A percentile compares a stretch with the other conserved stretches of the same genome.
Evolutionary conservation across 108 stramenopile genomes (phyloP).

Genomic region (Fistulifera pelliculosa): DNA sequence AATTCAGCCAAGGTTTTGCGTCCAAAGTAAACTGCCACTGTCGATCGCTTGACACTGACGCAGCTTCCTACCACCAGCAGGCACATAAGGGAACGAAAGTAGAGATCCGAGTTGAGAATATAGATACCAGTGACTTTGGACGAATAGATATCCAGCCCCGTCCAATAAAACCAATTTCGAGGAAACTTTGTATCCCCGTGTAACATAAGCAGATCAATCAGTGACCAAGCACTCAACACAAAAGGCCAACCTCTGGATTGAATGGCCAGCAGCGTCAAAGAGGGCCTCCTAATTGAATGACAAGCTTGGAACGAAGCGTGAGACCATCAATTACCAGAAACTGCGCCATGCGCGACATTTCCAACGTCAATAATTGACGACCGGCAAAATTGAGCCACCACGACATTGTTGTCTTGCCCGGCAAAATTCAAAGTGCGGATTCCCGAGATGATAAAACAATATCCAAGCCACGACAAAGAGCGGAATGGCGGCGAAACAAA

Average conservation of each 20-base stretch:
- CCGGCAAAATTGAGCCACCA: conserved; percentile 67
- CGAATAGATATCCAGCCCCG: conserved; percentile 40
- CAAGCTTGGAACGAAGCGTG: background rate
- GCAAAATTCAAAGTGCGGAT: conserved; percentile 58
- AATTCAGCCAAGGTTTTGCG: conserved; percentile 33
- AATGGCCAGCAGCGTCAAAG: conserved; percentile 55
- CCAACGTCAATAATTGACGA: conserved; percentile 46
- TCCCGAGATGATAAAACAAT: conserved; percentile 41
- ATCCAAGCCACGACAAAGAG: conserved; percentile 20
- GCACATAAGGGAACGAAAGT: conserved; percentile 43
- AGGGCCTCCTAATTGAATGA: conserved; percentile 26
- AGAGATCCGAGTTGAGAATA: conserved; percentile 41
- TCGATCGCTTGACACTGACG: conserved; percentile 50
- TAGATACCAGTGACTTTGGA: conserved; percentile 23
- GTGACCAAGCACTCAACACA: conserved; percentile 40
- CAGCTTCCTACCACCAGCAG: conserved; percentile 55
- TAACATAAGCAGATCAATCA: conserved; percentile 46
- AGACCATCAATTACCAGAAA: conserved; percentile 43
- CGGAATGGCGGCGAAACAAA: conserved; percentile 14
- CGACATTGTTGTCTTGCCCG: conserved; percentile 38
- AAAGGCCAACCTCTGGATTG: conserved; percentile 79
- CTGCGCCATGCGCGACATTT: conserved; percentile 40
- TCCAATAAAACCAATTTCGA: conserved; percentile 56
- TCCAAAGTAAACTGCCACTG: conserved; percentile 54
- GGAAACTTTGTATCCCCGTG: conserved; percentile 34